A percentile compares a stretch with the other conserved stretches of the same genome.
Conservation (phyloP, 139 green algal genomes). For the Picocystis salinarum region DNA sequence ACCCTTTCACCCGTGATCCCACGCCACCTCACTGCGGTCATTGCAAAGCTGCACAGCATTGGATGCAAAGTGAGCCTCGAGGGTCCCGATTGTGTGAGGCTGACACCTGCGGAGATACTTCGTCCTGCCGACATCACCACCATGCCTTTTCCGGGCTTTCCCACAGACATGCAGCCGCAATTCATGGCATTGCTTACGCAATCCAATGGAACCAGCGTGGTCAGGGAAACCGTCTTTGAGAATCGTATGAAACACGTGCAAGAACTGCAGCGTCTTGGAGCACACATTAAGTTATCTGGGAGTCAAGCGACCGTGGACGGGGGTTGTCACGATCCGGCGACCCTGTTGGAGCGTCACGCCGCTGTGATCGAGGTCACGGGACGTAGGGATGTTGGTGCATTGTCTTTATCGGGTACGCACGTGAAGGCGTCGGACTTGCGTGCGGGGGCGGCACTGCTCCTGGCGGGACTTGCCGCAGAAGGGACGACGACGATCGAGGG, state of each 20-base stretch:
- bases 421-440: conserved; percentile 24
- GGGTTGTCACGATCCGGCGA: conserved; percentile 5
- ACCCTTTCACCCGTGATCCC: conserved; percentile 17
- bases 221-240: conserved; percentile 35
- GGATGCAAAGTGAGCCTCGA: conserved; percentile 12
- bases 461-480: conserved; percentile 30
- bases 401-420: conserved; percentile 5
- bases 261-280: conserved; percentile 26
- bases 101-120: conserved; percentile 7
- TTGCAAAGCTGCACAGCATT: conserved; percentile 14
- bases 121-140: conserved; percentile 17
- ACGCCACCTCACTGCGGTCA: conserved; percentile 15
- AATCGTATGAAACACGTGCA: conserved; percentile 16
- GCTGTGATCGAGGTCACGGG: not conserved
- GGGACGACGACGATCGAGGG: conserved; percentile 11
- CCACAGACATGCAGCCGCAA: conserved; percentile 35
- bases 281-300: conserved; percentile 18
- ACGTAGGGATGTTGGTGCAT: not conserved
- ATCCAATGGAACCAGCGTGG: conserved; percentile 6
- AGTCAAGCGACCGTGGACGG: conserved; percentile 11
- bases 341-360: not conserved
- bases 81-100: conserved; percentile 2
- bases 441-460: conserved; percentile 22
- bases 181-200: conserved; percentile 21
- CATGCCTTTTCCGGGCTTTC: conserved; percentile 28